Conservation (phyloP, 306 rosid species). For the Cucumis melo region DNA sequence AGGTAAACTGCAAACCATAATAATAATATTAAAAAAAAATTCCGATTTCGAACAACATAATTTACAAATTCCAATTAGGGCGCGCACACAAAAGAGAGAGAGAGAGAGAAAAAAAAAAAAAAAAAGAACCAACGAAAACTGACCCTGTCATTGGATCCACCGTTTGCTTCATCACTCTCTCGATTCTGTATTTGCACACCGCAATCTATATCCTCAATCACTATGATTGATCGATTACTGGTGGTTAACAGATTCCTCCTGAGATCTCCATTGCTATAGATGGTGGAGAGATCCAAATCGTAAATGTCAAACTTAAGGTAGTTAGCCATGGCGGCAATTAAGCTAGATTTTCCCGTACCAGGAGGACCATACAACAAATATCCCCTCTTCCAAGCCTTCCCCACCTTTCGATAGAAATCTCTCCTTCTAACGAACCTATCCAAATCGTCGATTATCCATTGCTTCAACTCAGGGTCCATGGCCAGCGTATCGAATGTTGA, state of each 20-base stretch:
- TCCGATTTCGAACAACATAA: neutral
- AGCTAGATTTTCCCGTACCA: neutral
- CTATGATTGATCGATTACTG: neutral
- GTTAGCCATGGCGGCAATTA: conserved; percentile 5
- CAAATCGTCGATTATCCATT: neutral
- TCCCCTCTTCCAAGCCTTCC: conserved; percentile 3
- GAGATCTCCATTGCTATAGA: neutral
- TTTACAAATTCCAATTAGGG: neutral
- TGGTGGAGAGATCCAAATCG: neutral
- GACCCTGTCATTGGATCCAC: neutral
- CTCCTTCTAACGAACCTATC: neutral
- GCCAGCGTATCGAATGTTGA: neutral
- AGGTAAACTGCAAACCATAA: neutral
- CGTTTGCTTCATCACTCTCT: neutral
- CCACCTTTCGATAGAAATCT: neutral
- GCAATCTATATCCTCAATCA: conserved; percentile 1
- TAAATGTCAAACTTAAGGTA: neutral
- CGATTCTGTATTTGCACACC: neutral
- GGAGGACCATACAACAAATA: conserved; percentile 3
- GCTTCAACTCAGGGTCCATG: neutral
- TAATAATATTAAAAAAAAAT: too few relatives aligned
- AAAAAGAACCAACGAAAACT: neutral
- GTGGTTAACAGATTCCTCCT: neutral
- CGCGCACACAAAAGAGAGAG: too few relatives aligned
- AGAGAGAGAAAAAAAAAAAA: too few relatives aligned